Percentiles rank a stretch among this genome's conserved stretches.
phyloP scores from a whole-genome alignment of 768 basidiomycete species.

The Paxillus rubicundulus region DNA sequence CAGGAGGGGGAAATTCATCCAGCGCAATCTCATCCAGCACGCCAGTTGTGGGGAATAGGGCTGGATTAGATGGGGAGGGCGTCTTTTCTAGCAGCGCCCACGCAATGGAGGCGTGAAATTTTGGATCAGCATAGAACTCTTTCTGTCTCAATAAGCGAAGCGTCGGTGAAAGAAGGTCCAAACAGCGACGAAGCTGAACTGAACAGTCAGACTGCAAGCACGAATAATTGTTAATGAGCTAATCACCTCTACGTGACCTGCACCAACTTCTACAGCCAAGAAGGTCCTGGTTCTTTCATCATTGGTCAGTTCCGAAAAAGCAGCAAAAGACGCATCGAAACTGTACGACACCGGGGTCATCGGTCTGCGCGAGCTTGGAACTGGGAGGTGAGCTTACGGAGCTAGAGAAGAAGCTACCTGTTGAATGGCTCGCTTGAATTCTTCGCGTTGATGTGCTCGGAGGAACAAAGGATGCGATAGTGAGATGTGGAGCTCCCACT shows the following conservation, averaged over 20 bases:
- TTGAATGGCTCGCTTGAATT: conserved; percentile 62
- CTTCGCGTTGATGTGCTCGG: conserved; percentile 75
- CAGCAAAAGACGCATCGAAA: conserved; percentile 70
- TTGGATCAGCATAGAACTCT: conserved; percentile 74
- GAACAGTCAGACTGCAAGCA: conserved; percentile 11
- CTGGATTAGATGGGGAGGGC: conserved; percentile 2
- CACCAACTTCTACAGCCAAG: conserved; percentile 77
- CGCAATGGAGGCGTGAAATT: conserved; percentile 86
- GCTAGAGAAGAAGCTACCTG: conserved; percentile 43
- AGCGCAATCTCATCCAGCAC: conserved; percentile 3
- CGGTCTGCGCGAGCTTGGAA: conserved; percentile 3
- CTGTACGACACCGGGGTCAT: conserved; percentile 37
- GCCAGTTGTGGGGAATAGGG: conserved; percentile 1
- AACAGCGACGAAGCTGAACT: conserved; percentile 55
- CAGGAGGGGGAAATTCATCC: not conserved
- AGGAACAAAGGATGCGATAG: conserved; percentile 81
- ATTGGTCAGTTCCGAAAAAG: conserved; percentile 68
- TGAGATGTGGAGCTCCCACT: conserved; percentile 73
- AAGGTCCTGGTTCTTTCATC: conserved; percentile 83
- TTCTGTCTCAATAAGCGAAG: conserved; percentile 66
- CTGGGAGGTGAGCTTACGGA: conserved; percentile 38
- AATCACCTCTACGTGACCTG: conserved; percentile 74
- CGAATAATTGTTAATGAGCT: not conserved
- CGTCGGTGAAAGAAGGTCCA: conserved; percentile 54
- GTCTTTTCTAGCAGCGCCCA: conserved; percentile 68